A percentile compares a stretch with the other conserved stretches of the same genome.
phyloP scores from a whole-genome alignment of 106 monocot genomes.

The Narthecium ossifragum region DNA sequence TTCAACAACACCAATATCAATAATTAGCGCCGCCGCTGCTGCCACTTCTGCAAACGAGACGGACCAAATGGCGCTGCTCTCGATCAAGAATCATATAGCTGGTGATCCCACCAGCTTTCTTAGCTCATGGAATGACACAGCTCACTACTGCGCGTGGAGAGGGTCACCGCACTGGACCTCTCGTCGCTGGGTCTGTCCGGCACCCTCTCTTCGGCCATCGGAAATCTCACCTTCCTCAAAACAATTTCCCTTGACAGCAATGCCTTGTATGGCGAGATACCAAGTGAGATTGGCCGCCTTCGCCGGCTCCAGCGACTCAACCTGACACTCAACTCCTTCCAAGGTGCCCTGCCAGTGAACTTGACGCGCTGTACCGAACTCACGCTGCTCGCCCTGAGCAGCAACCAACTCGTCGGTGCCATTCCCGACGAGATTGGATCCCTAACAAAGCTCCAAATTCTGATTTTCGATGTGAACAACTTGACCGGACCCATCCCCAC shows the following conservation, averaged over 20 bases:
- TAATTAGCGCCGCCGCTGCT: no score
- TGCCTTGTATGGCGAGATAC: background rate
- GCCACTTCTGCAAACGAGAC: no score
- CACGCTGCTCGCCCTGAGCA: background rate
- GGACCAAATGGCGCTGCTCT: background rate
- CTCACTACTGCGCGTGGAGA: background rate
- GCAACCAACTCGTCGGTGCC: background rate
- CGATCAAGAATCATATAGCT: background rate
- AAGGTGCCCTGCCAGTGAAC: background rate
- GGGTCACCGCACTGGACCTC: slow-evolving; percentile 2
- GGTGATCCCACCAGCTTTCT: background rate
- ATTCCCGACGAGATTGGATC: background rate
- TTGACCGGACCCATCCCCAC: background rate
- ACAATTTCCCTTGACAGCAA: background rate
- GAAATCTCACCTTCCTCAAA: background rate
- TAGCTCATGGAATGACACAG: background rate
- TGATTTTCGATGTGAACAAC: background rate
- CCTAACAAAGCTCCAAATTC: background rate
- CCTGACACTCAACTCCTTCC: background rate
- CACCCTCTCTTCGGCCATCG: background rate
- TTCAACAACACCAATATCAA: no score
- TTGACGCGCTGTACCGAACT: background rate
- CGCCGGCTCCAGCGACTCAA: slow-evolving; percentile 1
- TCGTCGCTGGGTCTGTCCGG: background rate
- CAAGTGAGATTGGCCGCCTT: background rate